A percentile compares a stretch with the other conserved stretches of the same genome.
Conservation (phyloP, 2,329 filamentous ascomycete species). For the Gnomoniopsis smithogilvyi region DNA sequence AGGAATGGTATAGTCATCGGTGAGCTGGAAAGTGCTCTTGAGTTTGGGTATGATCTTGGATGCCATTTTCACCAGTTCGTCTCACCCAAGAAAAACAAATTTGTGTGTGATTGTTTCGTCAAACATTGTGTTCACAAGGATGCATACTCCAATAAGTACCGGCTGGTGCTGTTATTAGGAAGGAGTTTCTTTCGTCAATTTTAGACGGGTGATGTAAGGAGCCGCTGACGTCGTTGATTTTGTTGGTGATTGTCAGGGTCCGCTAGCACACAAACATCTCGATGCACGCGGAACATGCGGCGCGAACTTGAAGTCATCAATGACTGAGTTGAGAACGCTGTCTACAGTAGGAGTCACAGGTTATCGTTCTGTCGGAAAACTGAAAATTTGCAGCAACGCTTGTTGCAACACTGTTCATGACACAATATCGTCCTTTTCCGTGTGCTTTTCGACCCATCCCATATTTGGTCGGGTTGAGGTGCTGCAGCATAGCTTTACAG, state of each 20-base stretch:
- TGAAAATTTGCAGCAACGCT: no score
- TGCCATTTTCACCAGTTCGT: background rate
- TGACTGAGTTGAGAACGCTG: no score
- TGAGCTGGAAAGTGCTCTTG: conserved; percentile 8
- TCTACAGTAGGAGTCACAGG: background rate
- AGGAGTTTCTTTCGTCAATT: background rate
- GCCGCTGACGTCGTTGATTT: conserved; percentile 2
- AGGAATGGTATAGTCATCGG: conserved; percentile 4
- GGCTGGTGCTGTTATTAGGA: no score
- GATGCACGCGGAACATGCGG: background rate
- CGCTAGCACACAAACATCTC: background rate
- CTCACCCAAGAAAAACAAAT: background rate
- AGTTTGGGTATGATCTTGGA: background rate
- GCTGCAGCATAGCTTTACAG: no score
- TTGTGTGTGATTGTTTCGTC: no score
- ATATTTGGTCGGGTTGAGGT: no score
- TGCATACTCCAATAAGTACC: no score
- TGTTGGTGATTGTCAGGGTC: background rate
- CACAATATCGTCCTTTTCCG: background rate
- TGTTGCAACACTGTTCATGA: background rate
- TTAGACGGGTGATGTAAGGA: background rate
- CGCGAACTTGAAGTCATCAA: background rate
- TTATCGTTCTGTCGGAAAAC: background rate
- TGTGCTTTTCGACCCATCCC: no score
- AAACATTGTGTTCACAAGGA: background rate